Evolutionary conservation across 768 basidiomycete genomes (phyloP), one percentile per base, ranked within the genome.

Genomic region (Pilatotrama ljubarskyi): DNA sequence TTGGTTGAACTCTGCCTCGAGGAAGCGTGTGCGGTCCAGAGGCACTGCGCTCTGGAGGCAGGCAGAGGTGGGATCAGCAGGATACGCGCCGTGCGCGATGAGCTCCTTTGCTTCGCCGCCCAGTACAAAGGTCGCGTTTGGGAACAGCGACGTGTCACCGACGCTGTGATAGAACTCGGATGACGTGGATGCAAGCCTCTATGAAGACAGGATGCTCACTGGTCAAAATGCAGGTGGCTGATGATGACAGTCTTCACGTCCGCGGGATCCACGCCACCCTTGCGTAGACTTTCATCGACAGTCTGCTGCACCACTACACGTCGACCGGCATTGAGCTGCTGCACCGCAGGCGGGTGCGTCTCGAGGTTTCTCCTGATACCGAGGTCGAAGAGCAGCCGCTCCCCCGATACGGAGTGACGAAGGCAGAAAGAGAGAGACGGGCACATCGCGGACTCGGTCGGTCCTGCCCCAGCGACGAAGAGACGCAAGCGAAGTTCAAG

Each of bases 161-260:
- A 80, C 72, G 67, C 62, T 63, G 22, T 20, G 13, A 35, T 13
- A 5, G 7, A 18, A 3, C 5, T 36, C 8, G 37, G 29, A 5
- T 1, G 3, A 43, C 2, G 9, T 5, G 7, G 22, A n/a, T 15
- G 2, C 8, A 8, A 9, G 3, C 1, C 13, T 15, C 2, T 0
- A 40, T 24, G 8, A 42, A n/a, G 3, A 25, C 25, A 0, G 17
- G 4, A 44, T 17, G 56, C 59, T 36, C 35, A 68, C 64, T 74
- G 72, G 64, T 85, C 84, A 66, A 76, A 85, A 62, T 85, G 83
- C 43, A 79, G 64, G 58, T 86, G 84, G 20, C 81, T 83, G 24
- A 84, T 52, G 26, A 80, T 75, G 25, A 84, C 75, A 1, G 73
- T 74, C 22, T 78, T 71, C 41, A 85, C 75, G 15, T 82, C 73